Percentiles rank a stretch among this genome's conserved stretches.
Conservation (phyloP, 2,329 filamentous ascomycete species). For the Capronia coronata region DNA sequence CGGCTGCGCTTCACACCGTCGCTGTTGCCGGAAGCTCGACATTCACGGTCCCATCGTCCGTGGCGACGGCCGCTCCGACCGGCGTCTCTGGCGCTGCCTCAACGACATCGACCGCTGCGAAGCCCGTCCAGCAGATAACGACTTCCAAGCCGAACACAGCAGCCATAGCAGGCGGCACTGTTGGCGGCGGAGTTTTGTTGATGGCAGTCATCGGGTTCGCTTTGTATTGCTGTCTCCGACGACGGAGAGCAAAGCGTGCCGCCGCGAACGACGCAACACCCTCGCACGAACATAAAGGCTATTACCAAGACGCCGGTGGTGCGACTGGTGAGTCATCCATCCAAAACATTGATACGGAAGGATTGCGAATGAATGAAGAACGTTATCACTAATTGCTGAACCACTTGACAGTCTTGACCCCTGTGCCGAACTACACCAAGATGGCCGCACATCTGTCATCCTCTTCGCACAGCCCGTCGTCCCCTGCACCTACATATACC, state of each 20-base stretch:
- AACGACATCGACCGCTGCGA: conserved; percentile 1
- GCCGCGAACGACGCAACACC: background rate
- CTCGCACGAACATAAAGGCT: conserved; percentile 7
- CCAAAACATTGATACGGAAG: background rate
- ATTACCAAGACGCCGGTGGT: conserved; percentile 5
- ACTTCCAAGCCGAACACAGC: conserved; percentile 2
- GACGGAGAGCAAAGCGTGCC: conserved; percentile 5
- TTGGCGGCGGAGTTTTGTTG: conserved; percentile 8
- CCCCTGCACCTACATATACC: conserved; percentile 13
- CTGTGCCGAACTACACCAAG: conserved; percentile 8
- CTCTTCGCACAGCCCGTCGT: conserved; percentile 1
- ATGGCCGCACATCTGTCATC: conserved; percentile 1
- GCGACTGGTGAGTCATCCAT: background rate
- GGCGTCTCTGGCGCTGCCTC: background rate
- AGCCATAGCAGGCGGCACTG: conserved; percentile 12
- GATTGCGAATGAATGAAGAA: no score
- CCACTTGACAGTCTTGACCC: conserved; percentile 8
- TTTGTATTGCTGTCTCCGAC: conserved; percentile 8
- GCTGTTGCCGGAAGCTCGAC: conserved; percentile 16
- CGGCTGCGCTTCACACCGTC: conserved; percentile 15
- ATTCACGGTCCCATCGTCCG: conserved; percentile 15
- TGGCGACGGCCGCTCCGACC: conserved; percentile 7
- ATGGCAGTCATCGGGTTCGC: conserved; percentile 3
- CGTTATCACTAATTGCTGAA: no score
- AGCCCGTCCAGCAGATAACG: background rate